Evolutionary conservation across 73 alveolate species (phyloP).

Genomic region (Symbiodinium pilosum): DNA sequence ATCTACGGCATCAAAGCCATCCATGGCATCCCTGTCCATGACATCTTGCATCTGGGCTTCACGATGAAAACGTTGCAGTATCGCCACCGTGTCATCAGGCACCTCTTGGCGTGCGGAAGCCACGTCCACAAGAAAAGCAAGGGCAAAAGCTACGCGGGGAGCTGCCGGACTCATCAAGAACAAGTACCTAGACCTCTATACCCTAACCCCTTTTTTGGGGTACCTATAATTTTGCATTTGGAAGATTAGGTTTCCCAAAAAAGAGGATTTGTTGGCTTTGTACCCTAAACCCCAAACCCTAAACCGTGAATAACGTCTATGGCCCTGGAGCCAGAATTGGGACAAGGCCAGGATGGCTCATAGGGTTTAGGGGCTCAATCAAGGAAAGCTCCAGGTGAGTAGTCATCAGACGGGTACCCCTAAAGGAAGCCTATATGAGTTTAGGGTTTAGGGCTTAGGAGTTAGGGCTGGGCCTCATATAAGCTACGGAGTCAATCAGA

Average conservation of each 20-base stretch:
- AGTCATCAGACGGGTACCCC: too few species aligned
- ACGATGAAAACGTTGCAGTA: neutral
- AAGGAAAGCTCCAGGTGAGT: too few species aligned
- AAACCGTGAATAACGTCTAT: neutral
- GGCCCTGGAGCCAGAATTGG: neutral
- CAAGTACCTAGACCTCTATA: too few species aligned
- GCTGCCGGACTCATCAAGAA: neutral
- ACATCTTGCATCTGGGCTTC: too few species aligned
- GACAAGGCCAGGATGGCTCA: neutral
- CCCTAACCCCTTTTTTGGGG: too few species aligned
- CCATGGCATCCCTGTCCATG: neutral
- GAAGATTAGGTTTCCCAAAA: too few species aligned
- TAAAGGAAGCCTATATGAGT: too few species aligned
- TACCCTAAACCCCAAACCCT: neutral
- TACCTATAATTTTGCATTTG: too few species aligned
- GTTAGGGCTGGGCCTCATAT: too few species aligned
- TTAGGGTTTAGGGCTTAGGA: too few species aligned
- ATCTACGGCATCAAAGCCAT: neutral
- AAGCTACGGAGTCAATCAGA: neutral
- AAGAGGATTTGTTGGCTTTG: neutral
- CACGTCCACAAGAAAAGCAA: neutral
- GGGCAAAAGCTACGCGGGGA: neutral
- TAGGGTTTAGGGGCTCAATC: neutral
- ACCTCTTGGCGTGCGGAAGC: neutral
- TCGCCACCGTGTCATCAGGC: neutral